phyloP scores from a whole-genome alignment of 495 filamentous ascomycete genomes.

The Peziza echinospora region DNA sequence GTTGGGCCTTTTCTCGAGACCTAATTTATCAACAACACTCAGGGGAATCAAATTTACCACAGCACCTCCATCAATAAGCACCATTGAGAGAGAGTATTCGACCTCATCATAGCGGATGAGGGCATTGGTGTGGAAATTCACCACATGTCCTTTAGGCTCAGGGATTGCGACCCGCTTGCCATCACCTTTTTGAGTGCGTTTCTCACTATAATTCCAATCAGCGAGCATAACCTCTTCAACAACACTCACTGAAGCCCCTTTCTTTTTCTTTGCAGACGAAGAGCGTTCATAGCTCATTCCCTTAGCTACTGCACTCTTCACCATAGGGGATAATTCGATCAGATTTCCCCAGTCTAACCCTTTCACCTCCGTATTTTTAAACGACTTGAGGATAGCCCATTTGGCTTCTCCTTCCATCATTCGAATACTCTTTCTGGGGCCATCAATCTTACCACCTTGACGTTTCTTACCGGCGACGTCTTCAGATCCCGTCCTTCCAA shows the following conservation, averaged over 20 bases:
- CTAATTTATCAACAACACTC: too few species aligned
- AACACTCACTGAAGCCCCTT: not conserved
- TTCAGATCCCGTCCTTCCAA: too few species aligned
- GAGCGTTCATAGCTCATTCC: not conserved
- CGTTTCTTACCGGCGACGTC: not conserved
- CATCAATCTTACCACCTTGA: not conserved
- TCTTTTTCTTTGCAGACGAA: too few species aligned
- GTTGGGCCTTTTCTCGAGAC: too few species aligned
- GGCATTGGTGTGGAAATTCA: not conserved
- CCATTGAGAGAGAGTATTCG: not conserved
- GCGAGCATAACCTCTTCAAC: not conserved
- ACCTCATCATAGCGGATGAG: not conserved
- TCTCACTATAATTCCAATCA: not conserved
- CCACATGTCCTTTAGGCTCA: not conserved
- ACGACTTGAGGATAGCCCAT: not conserved
- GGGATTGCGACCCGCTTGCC: not conserved
- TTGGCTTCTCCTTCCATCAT: not conserved
- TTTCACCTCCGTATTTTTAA: not conserved
- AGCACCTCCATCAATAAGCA: not conserved
- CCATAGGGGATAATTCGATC: not conserved
- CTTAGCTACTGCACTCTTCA: not conserved
- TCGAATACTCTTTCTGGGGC: not conserved
- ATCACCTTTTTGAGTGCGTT: not conserved
- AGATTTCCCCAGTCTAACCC: not conserved
- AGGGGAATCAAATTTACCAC: too few species aligned